Evolutionary conservation across 1,139 yeast genomes (phyloP), one percentile per base, ranked within the genome.

Genomic region (Candida freyschussii): DNA sequence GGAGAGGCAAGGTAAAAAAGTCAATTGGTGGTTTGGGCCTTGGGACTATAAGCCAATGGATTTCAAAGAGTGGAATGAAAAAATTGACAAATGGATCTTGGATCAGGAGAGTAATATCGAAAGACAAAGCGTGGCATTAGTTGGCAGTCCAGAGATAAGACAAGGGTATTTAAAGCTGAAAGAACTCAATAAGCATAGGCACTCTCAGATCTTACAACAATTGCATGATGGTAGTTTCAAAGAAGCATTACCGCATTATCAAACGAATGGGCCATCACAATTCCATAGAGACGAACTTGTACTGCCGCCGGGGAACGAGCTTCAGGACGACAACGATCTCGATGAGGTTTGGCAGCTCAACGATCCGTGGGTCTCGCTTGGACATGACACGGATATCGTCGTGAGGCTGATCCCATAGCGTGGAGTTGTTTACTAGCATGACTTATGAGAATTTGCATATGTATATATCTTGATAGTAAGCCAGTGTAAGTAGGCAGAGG

Each of bases 21-120:
- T 63, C 38, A 67, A 58, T 50, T 62, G 62, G 59, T 77, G 82
- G 82, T 74, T 67, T 50, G 84, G 84, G 0, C 80, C 81, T 8
- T 60, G 67, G 45, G 63, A 65, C 30, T 66, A 64, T 46, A 60
- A 58, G 25, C 82, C 82, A 2, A 71, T 76, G 76, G 42, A 60
- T 13, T 61, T 70, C 36, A 53, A 61, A 10, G 67, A 67, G 17
- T 75, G 75, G 69, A 55, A 62, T 26, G 57, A 57, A 21, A 63
- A 62, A 43, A 54, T 71, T 15, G 67, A 63, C 25, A 45, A 45
- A 18, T 58, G 55, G 55, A 44, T 47, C 17, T 8, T 33, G 26
- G 41, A 40, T 4, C 41, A 40, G 16, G 44, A 40, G 25, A 28
- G 33, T 2, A 37, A 33, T 20, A 4, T 34, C 5, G 39, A 31